Evolutionary conservation across 108 stramenopile genomes (phyloP).

Genomic region (Cyclotella baltica): DNA sequence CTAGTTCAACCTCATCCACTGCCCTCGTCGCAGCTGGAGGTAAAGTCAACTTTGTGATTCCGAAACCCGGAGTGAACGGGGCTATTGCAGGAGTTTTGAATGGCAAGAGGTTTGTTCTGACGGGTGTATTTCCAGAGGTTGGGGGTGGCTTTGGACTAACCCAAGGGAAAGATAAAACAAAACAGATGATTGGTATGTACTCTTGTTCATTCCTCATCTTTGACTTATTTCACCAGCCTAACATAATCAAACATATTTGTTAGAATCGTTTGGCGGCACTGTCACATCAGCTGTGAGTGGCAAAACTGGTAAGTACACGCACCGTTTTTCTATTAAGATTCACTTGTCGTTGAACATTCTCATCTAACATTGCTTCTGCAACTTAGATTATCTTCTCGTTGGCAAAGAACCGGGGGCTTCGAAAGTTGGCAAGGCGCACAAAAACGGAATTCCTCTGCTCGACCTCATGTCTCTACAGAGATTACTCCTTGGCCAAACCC

Average conservation of each 20-base stretch:
- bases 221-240: too few species aligned
- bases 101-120: conserved; percentile 61
- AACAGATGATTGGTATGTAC: conserved; percentile 55
- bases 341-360: background rate
- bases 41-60: conserved; percentile 53
- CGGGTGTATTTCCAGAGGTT: conserved; percentile 67
- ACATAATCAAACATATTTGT: too few species aligned
- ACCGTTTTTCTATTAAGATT: background rate
- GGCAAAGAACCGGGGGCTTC: conserved; percentile 64
- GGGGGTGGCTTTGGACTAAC: conserved; percentile 66
- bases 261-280: conserved; percentile 55
- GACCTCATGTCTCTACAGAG: conserved; percentile 32
- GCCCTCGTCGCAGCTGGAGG: conserved; percentile 20
- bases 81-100: conserved; percentile 46
- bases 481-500: conserved; percentile 29
- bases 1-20: background rate
- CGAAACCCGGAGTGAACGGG: conserved; percentile 59
- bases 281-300: conserved; percentile 59
- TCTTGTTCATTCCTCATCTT: too few species aligned
- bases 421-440: conserved; percentile 59
- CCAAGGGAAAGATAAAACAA: conserved; percentile 59
- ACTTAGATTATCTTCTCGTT: conserved; percentile 54
- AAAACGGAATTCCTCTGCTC: conserved; percentile 28
- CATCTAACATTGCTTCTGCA: background rate
- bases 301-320: conserved; percentile 38